Conservation (phyloP, 225 moss, liverwort and hornwort species). For the Antitrichia curtipendula region DNA sequence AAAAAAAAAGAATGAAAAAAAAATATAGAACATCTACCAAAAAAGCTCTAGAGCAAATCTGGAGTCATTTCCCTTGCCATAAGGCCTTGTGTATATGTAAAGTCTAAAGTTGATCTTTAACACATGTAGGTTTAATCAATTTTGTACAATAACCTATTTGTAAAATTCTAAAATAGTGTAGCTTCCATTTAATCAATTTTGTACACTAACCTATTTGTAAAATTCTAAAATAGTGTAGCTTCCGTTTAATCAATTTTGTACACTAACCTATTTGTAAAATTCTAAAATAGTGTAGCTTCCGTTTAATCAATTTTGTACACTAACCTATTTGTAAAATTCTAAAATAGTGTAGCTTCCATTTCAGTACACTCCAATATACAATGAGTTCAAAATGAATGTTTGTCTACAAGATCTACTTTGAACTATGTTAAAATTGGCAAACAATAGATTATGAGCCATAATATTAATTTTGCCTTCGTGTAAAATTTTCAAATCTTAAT, state of each 20-base stretch:
- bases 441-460: background rate
- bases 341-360: background rate
- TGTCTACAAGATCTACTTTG: background rate
- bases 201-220: background rate
- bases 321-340: background rate
- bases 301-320: too few species aligned
- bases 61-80: rapidly evolving
- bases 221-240: background rate
- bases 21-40: background rate
- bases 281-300: background rate
- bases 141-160: background rate
- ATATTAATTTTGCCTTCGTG: background rate
- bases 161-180: background rate
- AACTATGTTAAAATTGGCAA: background rate
- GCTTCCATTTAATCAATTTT: background rate
- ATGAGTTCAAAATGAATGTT: background rate
- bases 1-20: too few species aligned
- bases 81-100: background rate
- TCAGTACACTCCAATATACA: background rate
- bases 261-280: background rate
- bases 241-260: too few species aligned
- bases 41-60: background rate
- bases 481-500: background rate
- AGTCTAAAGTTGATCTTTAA: background rate
- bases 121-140: background rate